Base-by-base conservation (phyloP, 2,329 filamentous ascomycete genomes). In the Exophiala bonariae region DNA sequence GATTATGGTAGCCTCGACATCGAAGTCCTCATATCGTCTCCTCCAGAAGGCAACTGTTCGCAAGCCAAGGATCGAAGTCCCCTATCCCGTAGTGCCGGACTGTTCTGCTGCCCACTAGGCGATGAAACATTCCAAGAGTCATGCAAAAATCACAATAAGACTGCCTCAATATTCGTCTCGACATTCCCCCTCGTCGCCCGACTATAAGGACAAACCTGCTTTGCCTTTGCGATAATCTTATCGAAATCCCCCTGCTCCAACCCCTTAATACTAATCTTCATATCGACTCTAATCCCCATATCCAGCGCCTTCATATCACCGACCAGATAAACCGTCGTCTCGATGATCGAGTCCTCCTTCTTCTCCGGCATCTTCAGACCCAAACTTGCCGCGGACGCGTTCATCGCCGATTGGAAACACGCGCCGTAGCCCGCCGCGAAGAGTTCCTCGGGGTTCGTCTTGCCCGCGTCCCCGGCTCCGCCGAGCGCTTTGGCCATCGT, bases 341-440 rank as follows among this genome's bases (percentile, higher is more conserved):
- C 63, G 5, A 75, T 65, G 13, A 74, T 55, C 7, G 64, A 68
- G 42, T 71, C 67, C 13, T 62, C 44, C 32, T 59, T 63, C 2
- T 57, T 55, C n/a, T 39, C 31, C 0, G 72, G 71, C 65, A 74
- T 69, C 41, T 65, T 66, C 34, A 75, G 59, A 28, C 67, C 68
- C 44, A 75, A 42, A 14, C 58, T 59, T 11, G 66, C 60, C 0
- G 73, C 72, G 2, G 65, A 61, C 2, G 70, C 68, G 50, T 70
- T 72, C 73, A 75, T 74, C 5, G 72, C 71, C 22, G 64, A 66
- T 54, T 75, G 72, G 57, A 73, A 74, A 53, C 72, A 75, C 7
- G 72, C 70, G 19, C 71, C 73, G 49, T 74, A 75, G 17, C 71
- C 72, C 1, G 72, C 72, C 1, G 72, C 71, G 49, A 75, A 75